These are phyloP conservation scores for Coemansia sp. DNA, from an alignment of 192 early-diverging fungal species.

Conservation along the genomic window DNA sequence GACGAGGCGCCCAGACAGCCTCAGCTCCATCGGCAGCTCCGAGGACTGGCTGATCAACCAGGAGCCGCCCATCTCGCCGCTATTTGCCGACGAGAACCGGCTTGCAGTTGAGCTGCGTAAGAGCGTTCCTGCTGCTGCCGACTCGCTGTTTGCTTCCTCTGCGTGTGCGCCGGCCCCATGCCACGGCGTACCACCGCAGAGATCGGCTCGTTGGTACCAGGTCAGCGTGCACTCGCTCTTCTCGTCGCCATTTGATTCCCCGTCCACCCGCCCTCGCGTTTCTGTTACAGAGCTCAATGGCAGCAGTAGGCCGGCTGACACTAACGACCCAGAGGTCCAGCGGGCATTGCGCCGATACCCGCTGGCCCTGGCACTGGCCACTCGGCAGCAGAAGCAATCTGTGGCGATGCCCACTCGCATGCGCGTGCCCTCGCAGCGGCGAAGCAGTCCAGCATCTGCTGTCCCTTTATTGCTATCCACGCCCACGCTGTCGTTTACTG, in stretches of 20 bases:
- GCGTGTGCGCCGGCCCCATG: not conserved
- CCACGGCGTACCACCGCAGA: not conserved
- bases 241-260: conserved; percentile 15
- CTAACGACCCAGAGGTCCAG: conserved; percentile 1
- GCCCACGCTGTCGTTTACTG: conserved; percentile 35
- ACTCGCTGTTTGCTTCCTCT: not conserved
- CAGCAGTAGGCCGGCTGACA: conserved; percentile 1
- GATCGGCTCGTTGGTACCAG: conserved; percentile 19
- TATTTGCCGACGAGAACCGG: conserved; percentile 33
- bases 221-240: conserved; percentile 41
- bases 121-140: not conserved
- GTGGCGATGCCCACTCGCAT: conserved; percentile 10
- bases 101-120: not conserved
- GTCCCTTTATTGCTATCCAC: not conserved
- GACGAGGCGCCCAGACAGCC: conserved; percentile 7
- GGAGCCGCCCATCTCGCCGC: conserved; percentile 44
- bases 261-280: conserved; percentile 10
- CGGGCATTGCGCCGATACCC: conserved; percentile 11
- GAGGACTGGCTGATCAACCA: conserved; percentile 46
- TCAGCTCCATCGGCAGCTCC: not conserved
- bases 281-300: conserved; percentile 23
- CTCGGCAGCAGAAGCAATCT: not conserved
- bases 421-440: conserved; percentile 11
- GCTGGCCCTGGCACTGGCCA: conserved; percentile 9
- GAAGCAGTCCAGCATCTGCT: no score